phyloP scores from a whole-genome alignment of 1,284 basidiomycete species.

The Flammula alnicola region DNA sequence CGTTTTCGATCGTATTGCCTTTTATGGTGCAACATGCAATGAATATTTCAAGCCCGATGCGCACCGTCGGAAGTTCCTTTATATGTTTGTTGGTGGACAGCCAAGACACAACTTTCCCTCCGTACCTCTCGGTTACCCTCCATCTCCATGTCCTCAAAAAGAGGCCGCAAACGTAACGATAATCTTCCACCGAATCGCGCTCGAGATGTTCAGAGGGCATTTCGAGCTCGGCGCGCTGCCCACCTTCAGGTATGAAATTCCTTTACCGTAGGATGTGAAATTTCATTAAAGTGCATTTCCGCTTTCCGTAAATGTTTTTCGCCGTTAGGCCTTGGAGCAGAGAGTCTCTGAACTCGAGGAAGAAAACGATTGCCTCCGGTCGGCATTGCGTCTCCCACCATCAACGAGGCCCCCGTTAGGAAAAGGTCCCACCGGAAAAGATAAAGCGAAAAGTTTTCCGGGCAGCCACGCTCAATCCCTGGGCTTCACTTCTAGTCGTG shows the following conservation, averaged over 20 bases:
- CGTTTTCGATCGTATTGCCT: constrained; percentile 23
- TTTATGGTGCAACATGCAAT: constrained; percentile 22
- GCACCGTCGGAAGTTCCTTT: constrained; percentile 41
- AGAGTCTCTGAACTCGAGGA: constrained; percentile 84
- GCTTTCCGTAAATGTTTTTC: constrained; percentile 34
- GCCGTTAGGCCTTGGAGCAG: constrained; percentile 74
- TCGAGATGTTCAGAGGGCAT: constrained; percentile 90
- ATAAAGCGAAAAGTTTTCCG: constrained; percentile 63
- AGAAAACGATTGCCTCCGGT: constrained; percentile 81
- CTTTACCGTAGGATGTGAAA: constrained; percentile 30
- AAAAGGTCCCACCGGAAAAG: constrained; percentile 83
- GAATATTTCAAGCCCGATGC: constrained; percentile 28
- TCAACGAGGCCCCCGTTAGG: constrained; percentile 73
- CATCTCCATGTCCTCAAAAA: constrained; percentile 81
- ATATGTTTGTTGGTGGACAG: constrained; percentile 38
- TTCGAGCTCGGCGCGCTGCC: constrained; percentile 87
- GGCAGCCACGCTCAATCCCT: constrained; percentile 24
- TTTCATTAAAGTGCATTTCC: constrained; percentile 39
- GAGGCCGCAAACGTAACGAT: constrained; percentile 91
- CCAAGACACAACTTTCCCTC: constrained; percentile 32
- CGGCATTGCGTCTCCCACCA: constrained; percentile 76
- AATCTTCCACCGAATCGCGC: constrained; percentile 91
- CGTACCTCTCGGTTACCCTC: constrained; percentile 30
- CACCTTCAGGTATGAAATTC: constrained; percentile 74
- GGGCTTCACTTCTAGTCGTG: constrained; percentile 45